Evolutionary conservation across 2,329 filamentous ascomycete genomes (phyloP).

Genomic region (Plenodomus tracheiphilus): DNA sequence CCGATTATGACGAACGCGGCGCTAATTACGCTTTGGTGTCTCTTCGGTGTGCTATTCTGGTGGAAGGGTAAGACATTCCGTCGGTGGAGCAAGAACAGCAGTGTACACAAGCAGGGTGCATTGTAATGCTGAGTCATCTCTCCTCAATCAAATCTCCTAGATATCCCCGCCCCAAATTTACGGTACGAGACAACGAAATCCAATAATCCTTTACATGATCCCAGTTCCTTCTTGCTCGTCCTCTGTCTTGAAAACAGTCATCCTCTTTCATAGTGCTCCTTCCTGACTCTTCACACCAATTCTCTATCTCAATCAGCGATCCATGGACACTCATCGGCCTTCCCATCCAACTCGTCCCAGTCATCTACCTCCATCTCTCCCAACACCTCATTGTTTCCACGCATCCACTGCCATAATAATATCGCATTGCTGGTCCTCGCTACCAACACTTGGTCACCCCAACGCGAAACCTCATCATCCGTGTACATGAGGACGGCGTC

Average conservation of each 20-base stretch:
- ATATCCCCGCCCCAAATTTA: no score
- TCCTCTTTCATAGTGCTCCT: neutral
- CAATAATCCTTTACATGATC: neutral
- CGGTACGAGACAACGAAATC: no score
- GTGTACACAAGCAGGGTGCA: conserved; percentile 49
- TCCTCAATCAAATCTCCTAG: neutral
- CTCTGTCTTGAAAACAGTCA: no score
- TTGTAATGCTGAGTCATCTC: conserved; percentile 1
- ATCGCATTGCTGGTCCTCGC: conserved; percentile 13
- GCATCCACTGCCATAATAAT: conserved; percentile 35
- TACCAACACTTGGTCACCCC: conserved; percentile 14
- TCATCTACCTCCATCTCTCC: conserved; percentile 27
- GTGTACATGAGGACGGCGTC: conserved; percentile 26
- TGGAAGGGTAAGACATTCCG: conserved; percentile 62
- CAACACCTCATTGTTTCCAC: conserved; percentile 26
- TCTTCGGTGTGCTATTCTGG: conserved; percentile 60
- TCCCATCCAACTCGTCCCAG: conserved; percentile 29
- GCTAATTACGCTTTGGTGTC: conserved; percentile 58
- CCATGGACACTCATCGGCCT: conserved; percentile 31
- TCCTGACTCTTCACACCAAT: neutral
- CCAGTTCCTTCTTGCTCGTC: no score
- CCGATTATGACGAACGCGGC: conserved; percentile 65
- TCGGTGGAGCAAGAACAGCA: conserved; percentile 58
- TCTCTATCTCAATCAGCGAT: conserved; percentile 23
- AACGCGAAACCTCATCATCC: conserved; percentile 21